Evolutionary conservation across 306 rosid genomes (phyloP), one percentile per base, ranked within the genome.

Genomic region (Cicer arietinum): DNA sequence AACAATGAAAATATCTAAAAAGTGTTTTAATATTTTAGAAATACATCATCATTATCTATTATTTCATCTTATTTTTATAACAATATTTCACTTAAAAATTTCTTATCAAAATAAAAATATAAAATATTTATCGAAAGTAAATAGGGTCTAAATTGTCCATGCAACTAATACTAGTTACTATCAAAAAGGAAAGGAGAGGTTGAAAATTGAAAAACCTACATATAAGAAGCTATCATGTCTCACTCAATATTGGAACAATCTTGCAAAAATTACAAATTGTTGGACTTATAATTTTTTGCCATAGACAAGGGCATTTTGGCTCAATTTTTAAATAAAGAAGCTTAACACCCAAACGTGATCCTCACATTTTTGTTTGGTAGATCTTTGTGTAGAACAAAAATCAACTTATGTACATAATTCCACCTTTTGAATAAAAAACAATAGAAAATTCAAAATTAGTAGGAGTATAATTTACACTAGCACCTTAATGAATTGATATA

Each of bases 141-240:
- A 30, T 3, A 0, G 5, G 35, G 35, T 5, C 35, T 3, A 60
- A 37, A 56, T 59, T 67, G 44, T 8, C 16, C 76, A 74, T 74
- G 80, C 76, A 80, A 74, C 76, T 52, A 75, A 30, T 45, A 30
- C 35, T 30, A n/a, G 39, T 69, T 75, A 65, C 68, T 60, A 75
- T 61, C 72, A 75, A 9, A 67, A 68, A 60, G 71, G 17, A 74
- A 61, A 74, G 51, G 52, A 14, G 41, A 47, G n/a, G 60, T 39
- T 66, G 62, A 46, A 67, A n/a, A 47, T 56, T 73, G 70, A 66
- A 65, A 79, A 46, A 66, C 66, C 9, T 18, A 8, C 35, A 25
- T 52, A 25, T 25, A 2, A 50, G 83, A 72, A 72, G 74, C 43
- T 72, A 64, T 45, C 45, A 64, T 37, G 78, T 64, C 83, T 45